A percentile compares a stretch with the other conserved stretches of the same genome.
phyloP scores from a whole-genome alignment of 345 rosid species.

The Acer yangbiense region DNA sequence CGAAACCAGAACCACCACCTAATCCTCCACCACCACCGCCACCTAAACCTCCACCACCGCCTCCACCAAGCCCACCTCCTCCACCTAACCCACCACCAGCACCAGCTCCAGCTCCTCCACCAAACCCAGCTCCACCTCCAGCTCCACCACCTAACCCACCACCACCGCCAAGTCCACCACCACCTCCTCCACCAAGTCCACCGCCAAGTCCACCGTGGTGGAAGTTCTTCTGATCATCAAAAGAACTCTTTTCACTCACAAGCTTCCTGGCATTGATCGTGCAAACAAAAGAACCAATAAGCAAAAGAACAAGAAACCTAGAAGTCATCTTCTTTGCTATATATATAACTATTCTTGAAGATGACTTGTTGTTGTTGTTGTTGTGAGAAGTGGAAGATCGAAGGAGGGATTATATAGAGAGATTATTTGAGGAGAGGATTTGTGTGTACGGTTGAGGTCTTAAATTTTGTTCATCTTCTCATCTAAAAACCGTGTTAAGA shows the following conservation, averaged over 20 bases:
- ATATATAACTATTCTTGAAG: neutral
- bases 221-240: constrained; percentile 46
- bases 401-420: constrained; percentile 26
- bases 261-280: constrained; percentile 39
- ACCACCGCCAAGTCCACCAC: constrained; percentile 36
- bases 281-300: constrained; percentile 41
- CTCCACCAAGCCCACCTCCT: constrained; percentile 37
- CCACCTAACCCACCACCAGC: constrained; percentile 39
- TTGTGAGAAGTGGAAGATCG: constrained; percentile 20
- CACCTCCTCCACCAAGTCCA: constrained; percentile 30
- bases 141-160: constrained; percentile 40
- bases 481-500: constrained; percentile 35
- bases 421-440: too few species aligned
- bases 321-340: constrained; percentile 16
- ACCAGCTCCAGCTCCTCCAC: constrained; percentile 22
- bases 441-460: constrained; percentile 14
- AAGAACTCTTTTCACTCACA: constrained; percentile 26
- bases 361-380: neutral
- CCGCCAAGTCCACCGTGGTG: constrained; percentile 28
- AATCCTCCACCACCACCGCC: constrained; percentile 31
- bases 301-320: constrained; percentile 36
- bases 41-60: constrained; percentile 20
- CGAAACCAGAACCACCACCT: constrained; percentile 31
- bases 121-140: constrained; percentile 38
- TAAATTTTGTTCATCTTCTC: constrained; percentile 43